These are phyloP conservation scores for Plantago ovata DNA, from an alignment of 257 asterid species.

Conservation along the genomic window DNA sequence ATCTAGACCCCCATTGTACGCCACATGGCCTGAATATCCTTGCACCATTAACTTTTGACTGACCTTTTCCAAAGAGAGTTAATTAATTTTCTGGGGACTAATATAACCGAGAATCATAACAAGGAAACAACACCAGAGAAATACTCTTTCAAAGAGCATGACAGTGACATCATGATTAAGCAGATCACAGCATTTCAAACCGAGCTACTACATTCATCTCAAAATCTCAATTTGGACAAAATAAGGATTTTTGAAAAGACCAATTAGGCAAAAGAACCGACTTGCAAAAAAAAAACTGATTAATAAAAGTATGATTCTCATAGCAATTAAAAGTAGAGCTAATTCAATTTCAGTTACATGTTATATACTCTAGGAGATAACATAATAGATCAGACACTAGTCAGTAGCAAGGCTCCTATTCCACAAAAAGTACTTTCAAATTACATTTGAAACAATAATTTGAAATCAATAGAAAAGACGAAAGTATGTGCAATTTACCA, in stretches of 20 bases:
- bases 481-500: slow-evolving; percentile 25
- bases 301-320: no score
- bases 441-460: not conserved
- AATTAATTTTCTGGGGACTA: not conserved
- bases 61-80: slow-evolving; percentile 11
- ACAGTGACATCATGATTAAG: not conserved
- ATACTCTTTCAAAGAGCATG: not conserved
- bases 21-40: slow-evolving; percentile 53
- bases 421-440: no score
- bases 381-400: no score
- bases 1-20: slow-evolving; percentile 56
- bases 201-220: not conserved
- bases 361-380: no score
- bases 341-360: no score
- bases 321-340: no score
- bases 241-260: not conserved
- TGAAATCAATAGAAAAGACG: not conserved
- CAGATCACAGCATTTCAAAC: not conserved
- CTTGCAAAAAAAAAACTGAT: no score
- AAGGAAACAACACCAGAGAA: not conserved
- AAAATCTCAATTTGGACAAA: not conserved
- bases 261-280: no score
- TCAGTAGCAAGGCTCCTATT: no score
- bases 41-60: slow-evolving; percentile 66
- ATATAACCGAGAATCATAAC: not conserved